Conservation (phyloP, 169 alveolate genomes). For the Miamiensis avidus region DNA sequence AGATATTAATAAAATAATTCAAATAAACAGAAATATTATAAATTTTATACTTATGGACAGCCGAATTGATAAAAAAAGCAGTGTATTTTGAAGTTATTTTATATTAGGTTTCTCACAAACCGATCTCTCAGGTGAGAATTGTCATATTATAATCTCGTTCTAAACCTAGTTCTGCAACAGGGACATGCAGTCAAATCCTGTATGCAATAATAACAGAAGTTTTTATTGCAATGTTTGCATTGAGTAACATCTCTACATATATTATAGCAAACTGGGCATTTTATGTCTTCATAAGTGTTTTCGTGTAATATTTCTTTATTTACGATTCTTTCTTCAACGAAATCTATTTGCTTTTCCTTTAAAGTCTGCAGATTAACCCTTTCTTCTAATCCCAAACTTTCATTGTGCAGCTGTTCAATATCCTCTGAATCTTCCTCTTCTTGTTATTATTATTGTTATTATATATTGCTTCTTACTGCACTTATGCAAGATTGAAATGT, state of each 20-base stretch:
- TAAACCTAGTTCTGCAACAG: background rate
- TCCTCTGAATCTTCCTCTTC: background rate
- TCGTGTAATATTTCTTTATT: background rate
- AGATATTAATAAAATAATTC: too few species aligned
- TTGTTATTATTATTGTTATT: too few species aligned
- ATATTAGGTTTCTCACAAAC: too few species aligned
- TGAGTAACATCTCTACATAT: background rate
- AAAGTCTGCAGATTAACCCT: background rate
- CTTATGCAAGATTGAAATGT: too few species aligned
- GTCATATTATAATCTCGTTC: background rate
- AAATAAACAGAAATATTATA: too few species aligned
- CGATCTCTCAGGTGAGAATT: too few species aligned
- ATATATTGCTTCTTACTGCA: too few species aligned
- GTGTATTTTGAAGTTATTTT: too few species aligned
- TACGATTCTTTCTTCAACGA: background rate
- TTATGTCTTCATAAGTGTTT: background rate
- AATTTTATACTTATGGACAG: background rate
- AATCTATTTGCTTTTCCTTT: background rate
- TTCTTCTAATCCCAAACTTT: too few species aligned
- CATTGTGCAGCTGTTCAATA: background rate
- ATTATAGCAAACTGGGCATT: background rate
- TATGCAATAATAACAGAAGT: background rate
- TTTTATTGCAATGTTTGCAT: background rate
- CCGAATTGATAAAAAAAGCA: background rate
- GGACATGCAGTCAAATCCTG: background rate